phyloP scores from a whole-genome alignment of 768 basidiomycete species.

The Udeniomyces megalosporus region DNA sequence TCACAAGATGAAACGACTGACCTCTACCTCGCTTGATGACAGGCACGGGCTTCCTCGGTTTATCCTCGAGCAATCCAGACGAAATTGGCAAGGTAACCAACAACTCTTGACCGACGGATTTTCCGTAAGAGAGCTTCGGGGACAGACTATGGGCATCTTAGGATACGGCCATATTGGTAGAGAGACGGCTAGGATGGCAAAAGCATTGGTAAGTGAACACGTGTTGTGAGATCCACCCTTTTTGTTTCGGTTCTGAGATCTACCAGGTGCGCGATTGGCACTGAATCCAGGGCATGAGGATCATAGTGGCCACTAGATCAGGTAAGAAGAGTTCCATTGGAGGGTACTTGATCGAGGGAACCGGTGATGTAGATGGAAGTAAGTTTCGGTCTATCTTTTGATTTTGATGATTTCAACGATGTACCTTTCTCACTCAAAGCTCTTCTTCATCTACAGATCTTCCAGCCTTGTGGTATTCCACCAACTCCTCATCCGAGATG shows the following conservation, averaged over 20 bases:
- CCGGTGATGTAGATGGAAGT: constrained; percentile 18
- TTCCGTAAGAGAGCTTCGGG: constrained; percentile 16
- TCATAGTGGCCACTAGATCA: constrained; percentile 14
- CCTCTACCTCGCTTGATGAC: too few species aligned
- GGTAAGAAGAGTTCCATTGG: constrained; percentile 13
- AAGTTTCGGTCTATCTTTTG: not conserved
- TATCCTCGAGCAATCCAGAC: constrained; percentile 2
- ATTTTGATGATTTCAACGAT: not conserved
- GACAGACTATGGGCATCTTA: constrained; percentile 16
- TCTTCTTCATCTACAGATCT: constrained; percentile 7
- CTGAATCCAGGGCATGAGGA: constrained; percentile 17
- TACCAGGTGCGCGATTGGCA: too few species aligned
- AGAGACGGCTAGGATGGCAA: constrained; percentile 17
- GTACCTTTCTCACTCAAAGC: not conserved
- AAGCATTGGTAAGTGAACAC: not conserved
- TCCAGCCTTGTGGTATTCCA: constrained; percentile 16
- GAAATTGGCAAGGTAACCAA: not conserved
- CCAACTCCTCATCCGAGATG: constrained; percentile 3
- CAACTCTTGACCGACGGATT: not conserved
- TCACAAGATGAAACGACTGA: too few species aligned
- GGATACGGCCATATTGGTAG: constrained; percentile 20
- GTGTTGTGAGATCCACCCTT: too few species aligned
- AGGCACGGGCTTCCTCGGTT: constrained; percentile 17
- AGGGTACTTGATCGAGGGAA: constrained; percentile 15
- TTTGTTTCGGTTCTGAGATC: too few species aligned